These are phyloP conservation scores for Wickerhamomyces subpelliculosus DNA, from an alignment of 805 yeast species.

Conservation along the genomic window DNA sequence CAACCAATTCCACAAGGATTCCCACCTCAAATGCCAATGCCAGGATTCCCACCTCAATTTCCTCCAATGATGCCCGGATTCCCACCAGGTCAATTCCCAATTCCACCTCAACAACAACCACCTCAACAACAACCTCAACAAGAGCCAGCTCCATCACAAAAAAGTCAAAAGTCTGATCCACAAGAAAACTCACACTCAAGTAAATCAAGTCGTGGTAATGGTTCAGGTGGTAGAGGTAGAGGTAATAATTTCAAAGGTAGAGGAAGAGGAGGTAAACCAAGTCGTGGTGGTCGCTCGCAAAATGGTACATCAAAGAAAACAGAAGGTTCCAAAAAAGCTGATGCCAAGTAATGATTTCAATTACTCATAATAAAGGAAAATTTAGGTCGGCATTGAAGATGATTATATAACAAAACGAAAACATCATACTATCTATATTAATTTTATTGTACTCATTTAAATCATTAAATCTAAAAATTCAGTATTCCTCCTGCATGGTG, in stretches of 20 bases:
- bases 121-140: slow-evolving; percentile 1
- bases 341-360: neutral
- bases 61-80: slow-evolving; percentile 3
- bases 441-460: neutral
- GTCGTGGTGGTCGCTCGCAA: neutral
- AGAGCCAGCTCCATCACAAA: slow-evolving; percentile 6
- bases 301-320: neutral
- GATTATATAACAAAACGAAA: neutral
- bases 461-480: neutral
- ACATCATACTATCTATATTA: too few species aligned
- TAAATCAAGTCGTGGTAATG: slow-evolving; percentile 11
- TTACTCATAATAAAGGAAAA: too few species aligned
- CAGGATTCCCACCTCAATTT: slow-evolving; percentile 13
- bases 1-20: slow-evolving; percentile 10
- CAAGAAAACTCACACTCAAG: neutral
- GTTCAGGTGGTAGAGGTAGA: slow-evolving; percentile 20
- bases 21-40: slow-evolving; percentile 19
- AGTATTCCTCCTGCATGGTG: slow-evolving; percentile 34
- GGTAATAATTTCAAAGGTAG: slow-evolving; percentile 12
- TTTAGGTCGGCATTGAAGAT: neutral
- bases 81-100: neutral
- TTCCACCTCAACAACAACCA: neutral
- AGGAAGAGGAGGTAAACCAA: slow-evolving; percentile 3
- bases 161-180: neutral
- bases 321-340: neutral